Percentiles rank a stretch among this genome's conserved stretches.
phyloP scores from a whole-genome alignment of 495 filamentous ascomycete species.

The Copromyces sp. region DNA sequence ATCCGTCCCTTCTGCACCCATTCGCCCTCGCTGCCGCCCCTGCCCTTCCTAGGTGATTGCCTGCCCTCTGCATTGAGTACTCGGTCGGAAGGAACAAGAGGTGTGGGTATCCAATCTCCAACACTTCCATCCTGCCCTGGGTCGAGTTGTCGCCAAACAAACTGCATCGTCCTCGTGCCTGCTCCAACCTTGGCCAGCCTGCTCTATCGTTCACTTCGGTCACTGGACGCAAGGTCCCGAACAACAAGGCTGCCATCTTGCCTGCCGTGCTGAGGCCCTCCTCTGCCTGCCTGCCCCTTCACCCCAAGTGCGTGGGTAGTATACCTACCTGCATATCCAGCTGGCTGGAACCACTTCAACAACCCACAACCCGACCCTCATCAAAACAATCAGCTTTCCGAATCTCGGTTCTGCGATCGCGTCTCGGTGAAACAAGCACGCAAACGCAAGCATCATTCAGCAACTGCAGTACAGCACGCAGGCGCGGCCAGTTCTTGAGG shows the following conservation, averaged over 20 bases:
- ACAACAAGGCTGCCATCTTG: not conserved
- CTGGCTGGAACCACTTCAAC: not conserved
- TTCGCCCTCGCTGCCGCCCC: not conserved
- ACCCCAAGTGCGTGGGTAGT: not conserved
- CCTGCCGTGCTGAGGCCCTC: not conserved
- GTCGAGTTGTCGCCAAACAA: not conserved
- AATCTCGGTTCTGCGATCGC: not conserved
- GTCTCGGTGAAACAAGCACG: not conserved
- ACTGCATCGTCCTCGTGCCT: not conserved
- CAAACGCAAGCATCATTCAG: not conserved
- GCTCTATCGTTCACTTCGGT: not conserved
- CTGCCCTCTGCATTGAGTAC: not conserved
- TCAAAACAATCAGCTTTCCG: not conserved
- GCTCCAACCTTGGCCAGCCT: not conserved
- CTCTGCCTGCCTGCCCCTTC: not conserved
- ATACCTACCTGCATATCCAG: not conserved
- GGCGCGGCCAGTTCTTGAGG: not conserved
- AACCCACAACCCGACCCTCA: not conserved
- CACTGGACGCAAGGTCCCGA: not conserved
- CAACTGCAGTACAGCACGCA: not conserved
- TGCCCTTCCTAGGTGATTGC: not conserved
- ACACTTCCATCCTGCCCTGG: not conserved
- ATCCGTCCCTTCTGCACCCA: not conserved
- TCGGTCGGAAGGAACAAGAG: not conserved
- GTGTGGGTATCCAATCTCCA: not conserved